These are phyloP conservation scores for Pascua guehoae DNA, from an alignment of 1,284 basidiomycete species.

Conservation along the genomic window DNA sequence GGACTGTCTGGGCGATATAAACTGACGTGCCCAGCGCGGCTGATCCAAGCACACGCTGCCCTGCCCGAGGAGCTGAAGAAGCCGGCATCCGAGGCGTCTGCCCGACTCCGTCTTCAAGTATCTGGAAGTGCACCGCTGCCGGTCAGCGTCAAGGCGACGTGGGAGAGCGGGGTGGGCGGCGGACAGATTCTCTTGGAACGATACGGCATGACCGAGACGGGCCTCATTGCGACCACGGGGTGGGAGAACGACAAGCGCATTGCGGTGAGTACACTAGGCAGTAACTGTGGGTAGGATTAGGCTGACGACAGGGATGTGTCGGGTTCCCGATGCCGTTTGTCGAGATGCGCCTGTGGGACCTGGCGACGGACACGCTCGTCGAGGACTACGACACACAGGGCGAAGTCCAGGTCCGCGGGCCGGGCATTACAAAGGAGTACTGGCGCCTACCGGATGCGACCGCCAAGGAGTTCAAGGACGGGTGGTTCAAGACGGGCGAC, in stretches of 20 bases:
- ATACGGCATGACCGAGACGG: slow-evolving; percentile 48
- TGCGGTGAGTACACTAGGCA: slow-evolving; percentile 19
- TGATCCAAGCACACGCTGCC: slow-evolving; percentile 24
- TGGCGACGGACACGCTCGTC: slow-evolving; percentile 15
- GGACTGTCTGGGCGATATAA: too few species aligned
- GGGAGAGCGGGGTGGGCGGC: slow-evolving; percentile 39
- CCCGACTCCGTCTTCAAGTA: slow-evolving; percentile 37
- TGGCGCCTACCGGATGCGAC: slow-evolving; percentile 40
- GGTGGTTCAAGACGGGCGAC: slow-evolving; percentile 49
- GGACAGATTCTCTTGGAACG: slow-evolving; percentile 41
- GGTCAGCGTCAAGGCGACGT: slow-evolving; percentile 36
- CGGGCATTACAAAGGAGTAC: slow-evolving; percentile 41
- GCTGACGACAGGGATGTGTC: slow-evolving; percentile 32
- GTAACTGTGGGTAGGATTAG: background rate
- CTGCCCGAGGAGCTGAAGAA: slow-evolving; percentile 21
- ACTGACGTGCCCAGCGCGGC: slow-evolving; percentile 16
- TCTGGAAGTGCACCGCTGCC: slow-evolving; percentile 45
- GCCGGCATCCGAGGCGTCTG: slow-evolving; percentile 30
- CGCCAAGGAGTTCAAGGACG: slow-evolving; percentile 31
- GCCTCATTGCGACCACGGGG: slow-evolving; percentile 42
- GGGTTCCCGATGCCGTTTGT: slow-evolving; percentile 36
- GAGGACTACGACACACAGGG: slow-evolving; percentile 27
- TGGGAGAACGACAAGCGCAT: slow-evolving; percentile 36
- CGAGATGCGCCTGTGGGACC: slow-evolving; percentile 39
- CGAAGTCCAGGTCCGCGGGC: slow-evolving; percentile 39